Conservation (phyloP, 176 grass and related monocot species). For the Tillandsia fasciculata region DNA sequence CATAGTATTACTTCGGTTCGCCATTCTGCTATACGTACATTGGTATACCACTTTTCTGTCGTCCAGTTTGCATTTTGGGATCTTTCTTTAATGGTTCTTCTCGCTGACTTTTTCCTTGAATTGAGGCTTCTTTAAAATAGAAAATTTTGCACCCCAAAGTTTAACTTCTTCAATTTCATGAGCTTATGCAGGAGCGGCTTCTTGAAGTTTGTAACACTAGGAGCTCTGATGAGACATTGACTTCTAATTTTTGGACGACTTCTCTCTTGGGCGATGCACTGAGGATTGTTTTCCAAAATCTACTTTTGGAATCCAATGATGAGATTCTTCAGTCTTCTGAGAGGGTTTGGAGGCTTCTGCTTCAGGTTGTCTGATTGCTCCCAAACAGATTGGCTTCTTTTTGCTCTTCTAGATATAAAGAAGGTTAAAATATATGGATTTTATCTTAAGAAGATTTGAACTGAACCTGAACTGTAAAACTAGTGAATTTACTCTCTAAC, state of each 20-base stretch:
- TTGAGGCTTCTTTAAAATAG: background rate
- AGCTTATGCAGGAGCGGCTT: constrained; percentile 69
- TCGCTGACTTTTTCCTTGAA: background rate
- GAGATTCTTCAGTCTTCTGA: constrained; percentile 90
- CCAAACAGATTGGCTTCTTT: background rate
- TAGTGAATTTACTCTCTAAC: no score
- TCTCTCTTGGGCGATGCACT: constrained; percentile 86
- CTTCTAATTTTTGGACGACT: constrained; percentile 59
- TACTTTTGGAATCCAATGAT: constrained; percentile 95
- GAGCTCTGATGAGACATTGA: constrained; percentile 38
- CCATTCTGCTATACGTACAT: constrained; percentile 74
- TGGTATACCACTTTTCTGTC: constrained; percentile 41
- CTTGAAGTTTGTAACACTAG: constrained; percentile 77
- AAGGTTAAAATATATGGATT: background rate
- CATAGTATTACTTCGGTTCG: constrained; percentile 95
- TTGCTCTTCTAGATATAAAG: background rate
- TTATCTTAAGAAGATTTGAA: background rate
- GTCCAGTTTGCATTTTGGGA: background rate
- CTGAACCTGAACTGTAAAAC: no score
- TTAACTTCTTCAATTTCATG: no score
- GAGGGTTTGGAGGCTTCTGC: constrained; percentile 89
- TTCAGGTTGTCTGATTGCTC: constrained; percentile 50
- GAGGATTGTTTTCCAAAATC: constrained; percentile 89
- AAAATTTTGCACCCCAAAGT: background rate
- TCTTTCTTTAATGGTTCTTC: background rate